phyloP scores from a whole-genome alignment of 2,329 filamentous ascomycete genomes.

The Pseudogymnoascus sp. region DNA sequence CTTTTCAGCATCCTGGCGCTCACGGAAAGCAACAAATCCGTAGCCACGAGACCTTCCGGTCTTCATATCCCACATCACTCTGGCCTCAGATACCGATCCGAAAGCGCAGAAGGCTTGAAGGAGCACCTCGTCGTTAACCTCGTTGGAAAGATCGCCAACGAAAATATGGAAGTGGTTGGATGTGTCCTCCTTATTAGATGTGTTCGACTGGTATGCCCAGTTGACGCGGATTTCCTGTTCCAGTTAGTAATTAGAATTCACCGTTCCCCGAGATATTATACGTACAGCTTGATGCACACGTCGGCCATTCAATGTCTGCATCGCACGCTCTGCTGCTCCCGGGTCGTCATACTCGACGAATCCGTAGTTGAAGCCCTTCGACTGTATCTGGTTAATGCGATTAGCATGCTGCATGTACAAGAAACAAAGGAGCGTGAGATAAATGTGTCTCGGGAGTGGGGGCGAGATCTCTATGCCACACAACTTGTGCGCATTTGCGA shows the following conservation, averaged over 20 bases:
- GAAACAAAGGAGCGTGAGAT: slow-evolving; percentile 10
- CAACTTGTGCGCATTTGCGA: slow-evolving; percentile 17
- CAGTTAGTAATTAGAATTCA: slow-evolving; percentile 24
- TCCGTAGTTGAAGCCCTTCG: slow-evolving; percentile 97
- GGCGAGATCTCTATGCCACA: slow-evolving; percentile 20
- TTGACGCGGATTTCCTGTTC: slow-evolving; percentile 93
- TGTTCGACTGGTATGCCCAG: slow-evolving; percentile 99
- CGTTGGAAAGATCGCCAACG: slow-evolving; percentile 93
- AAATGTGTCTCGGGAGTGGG: slow-evolving; percentile 22
- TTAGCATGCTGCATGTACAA: slow-evolving; percentile 22
- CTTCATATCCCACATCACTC: slow-evolving; percentile 99
- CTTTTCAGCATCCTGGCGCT: slow-evolving; percentile 89
- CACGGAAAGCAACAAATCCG: slow-evolving; percentile 94
- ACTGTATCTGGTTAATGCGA: slow-evolving; percentile 45
- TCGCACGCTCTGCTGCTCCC: slow-evolving; percentile 89
- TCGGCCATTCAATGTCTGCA: slow-evolving; percentile 93
- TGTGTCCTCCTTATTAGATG: slow-evolving; percentile 88
- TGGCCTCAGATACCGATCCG: slow-evolving; percentile 90
- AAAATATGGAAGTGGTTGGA: slow-evolving; percentile 99
- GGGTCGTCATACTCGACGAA: slow-evolving; percentile 99
- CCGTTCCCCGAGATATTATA: slow-evolving; percentile 14
- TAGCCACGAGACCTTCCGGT: slow-evolving; percentile 95
- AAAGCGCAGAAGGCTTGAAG: slow-evolving; percentile 93
- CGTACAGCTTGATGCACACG: slow-evolving; percentile 90
- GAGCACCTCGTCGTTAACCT: slow-evolving; percentile 95